Evolutionary conservation across 495 filamentous ascomycete species (phyloP).

Genomic region (Cudoniella acicularis): DNA sequence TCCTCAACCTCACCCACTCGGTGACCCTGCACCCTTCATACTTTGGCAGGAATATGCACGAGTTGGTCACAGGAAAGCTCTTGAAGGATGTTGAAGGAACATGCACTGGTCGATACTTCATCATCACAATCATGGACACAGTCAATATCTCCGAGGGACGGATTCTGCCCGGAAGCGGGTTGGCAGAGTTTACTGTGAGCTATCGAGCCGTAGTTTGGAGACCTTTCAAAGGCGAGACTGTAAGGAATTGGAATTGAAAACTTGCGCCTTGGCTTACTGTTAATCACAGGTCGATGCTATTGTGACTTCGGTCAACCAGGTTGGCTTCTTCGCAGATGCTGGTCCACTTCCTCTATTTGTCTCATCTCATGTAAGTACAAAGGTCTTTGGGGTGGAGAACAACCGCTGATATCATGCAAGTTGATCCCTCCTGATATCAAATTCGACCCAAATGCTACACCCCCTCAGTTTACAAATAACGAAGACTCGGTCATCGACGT

Average conservation of each 20-base stretch:
- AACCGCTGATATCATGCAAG: constrained; percentile 42
- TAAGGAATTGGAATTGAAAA: constrained; percentile 42
- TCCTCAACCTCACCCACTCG: constrained; percentile 87
- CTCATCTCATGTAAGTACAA: constrained; percentile 67
- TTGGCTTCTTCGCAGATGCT: constrained; percentile 88
- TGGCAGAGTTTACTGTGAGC: constrained; percentile 90
- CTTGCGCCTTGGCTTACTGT: constrained; percentile 9
- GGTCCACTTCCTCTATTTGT: constrained; percentile 89
- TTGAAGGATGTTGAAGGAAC: constrained; percentile 91
- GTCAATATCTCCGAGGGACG: constrained; percentile 88
- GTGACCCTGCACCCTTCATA: constrained; percentile 95
- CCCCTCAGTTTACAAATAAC: constrained; percentile 79
- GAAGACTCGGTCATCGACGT: constrained; percentile 92
- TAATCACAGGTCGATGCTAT: constrained; percentile 77
- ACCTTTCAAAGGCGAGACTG: constrained; percentile 94
- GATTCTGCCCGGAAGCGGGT: constrained; percentile 82
- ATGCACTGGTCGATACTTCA: constrained; percentile 88
- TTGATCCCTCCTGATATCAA: constrained; percentile 89
- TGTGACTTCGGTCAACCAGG: constrained; percentile 81
- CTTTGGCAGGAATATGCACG: constrained; percentile 86
- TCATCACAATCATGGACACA: constrained; percentile 93
- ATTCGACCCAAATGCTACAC: constrained; percentile 85
- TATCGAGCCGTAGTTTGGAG: constrained; percentile 97
- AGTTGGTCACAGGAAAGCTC: constrained; percentile 80
- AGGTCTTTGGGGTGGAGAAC: not conserved